Evolutionary conservation across 2,329 filamentous ascomycete genomes (phyloP), one percentile per base, ranked within the genome.

Genomic region (Sordariomycetes sp.): DNA sequence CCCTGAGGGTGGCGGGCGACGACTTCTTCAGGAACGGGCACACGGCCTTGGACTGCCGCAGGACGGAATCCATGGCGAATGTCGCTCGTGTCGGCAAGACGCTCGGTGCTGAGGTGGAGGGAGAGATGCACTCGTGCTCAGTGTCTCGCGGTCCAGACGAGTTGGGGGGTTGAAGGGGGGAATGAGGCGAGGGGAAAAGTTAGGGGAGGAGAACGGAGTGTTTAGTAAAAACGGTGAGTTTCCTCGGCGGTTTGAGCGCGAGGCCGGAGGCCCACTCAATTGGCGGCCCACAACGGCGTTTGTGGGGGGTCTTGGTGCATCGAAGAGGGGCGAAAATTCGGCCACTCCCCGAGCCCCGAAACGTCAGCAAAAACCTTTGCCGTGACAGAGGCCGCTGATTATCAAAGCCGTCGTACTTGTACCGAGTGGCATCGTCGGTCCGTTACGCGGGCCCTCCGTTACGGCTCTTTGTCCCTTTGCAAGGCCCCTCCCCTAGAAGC

Each of bases 1-100:
- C 87, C 64, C 94, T 91, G 62, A 99, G 84, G 58, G 90, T 91
- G 64, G 90, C 87, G 64, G 92, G 90, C 42, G 91, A 92, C 39
- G 94, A 92, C 75, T 91, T 89, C 79, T 91, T 92, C 72, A 99
- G 79, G 76, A 99, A 99, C 58, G 94, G 94, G 76, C 94, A 99
- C 85, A 99, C 87, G 69, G 88, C 84, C 80, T 91, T 90, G 70
- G 91, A 96, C 74, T 97, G 91, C 72, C 90, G 90, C 67, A 97
- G 84, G 65, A 96, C 85, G 66, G 89, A 82, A 79, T 99, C 94
- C 94, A 99, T 99, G 67, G 61, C 69, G 63, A 53, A 36, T 10
- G 60, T 45, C n/a, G 54, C 36, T 10, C 28, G 48, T 25, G 15
- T 42, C 32, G 36, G 20, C n/a, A 50, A 50, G 45, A 20, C 17